Percentiles rank a stretch among this genome's conserved stretches.
Evolutionary conservation across 1,284 basidiomycete genomes (phyloP).

Genomic region (Paramarasmius palmivorus): DNA sequence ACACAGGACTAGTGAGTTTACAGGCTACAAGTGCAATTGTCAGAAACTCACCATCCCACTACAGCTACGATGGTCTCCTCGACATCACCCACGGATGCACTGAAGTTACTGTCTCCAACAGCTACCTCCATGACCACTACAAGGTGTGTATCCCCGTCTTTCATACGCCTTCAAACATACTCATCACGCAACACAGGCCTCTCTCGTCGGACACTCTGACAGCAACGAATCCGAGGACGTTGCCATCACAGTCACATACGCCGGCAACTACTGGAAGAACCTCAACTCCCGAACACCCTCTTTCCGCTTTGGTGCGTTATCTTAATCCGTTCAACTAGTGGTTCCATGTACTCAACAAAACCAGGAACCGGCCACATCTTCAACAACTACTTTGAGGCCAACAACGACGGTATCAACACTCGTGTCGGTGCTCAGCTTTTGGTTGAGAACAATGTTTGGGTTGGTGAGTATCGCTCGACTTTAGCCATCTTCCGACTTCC

Average conservation of each 20-base stretch:
- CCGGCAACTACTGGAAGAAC: conserved; percentile 38
- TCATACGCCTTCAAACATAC: not conserved
- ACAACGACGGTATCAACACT: conserved; percentile 50
- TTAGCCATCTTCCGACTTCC: not conserved
- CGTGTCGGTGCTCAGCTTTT: conserved; percentile 47
- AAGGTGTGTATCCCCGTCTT: conserved; percentile 21
- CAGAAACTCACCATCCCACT: conserved; percentile 2
- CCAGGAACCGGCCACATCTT: conserved; percentile 42
- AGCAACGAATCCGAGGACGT: conserved; percentile 37
- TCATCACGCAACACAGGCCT: conserved; percentile 19
- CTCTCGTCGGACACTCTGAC: conserved; percentile 46
- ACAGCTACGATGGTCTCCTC: conserved; percentile 41
- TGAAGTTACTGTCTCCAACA: conserved; percentile 40
- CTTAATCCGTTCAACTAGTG: too few relatives aligned
- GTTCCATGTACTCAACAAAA: too few relatives aligned
- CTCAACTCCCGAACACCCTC: conserved; percentile 42
- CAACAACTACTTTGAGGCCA: conserved; percentile 41
- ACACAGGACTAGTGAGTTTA: conserved; percentile 31
- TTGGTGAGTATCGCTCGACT: conserved; percentile 21
- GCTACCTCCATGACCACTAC: conserved; percentile 41
- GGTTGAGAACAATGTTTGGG: conserved; percentile 48
- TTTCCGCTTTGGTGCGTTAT: conserved; percentile 21
- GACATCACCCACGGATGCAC: conserved; percentile 42
- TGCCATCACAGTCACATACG: conserved; percentile 34
- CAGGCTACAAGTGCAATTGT: not conserved